These are phyloP conservation scores for Quercus aquifolioides DNA, from an alignment of 306 rosid genomes.

Conservation along the genomic window DNA sequence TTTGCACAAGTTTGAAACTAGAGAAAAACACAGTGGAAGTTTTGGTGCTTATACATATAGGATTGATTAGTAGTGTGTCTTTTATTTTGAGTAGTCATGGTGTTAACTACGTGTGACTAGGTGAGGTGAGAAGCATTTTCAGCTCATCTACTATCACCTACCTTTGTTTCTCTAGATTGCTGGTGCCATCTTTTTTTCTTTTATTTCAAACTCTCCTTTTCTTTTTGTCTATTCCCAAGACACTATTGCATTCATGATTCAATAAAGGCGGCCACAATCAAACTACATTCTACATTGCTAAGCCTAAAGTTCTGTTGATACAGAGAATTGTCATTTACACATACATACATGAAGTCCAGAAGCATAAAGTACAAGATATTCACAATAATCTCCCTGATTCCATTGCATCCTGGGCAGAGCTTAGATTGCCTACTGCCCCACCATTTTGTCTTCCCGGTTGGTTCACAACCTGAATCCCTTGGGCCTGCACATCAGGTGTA, in stretches of 20 bases:
- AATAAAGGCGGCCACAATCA: not conserved
- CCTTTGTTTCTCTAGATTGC: too few relatives aligned
- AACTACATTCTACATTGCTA: not conserved
- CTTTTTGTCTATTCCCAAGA: not conserved
- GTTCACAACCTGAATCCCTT: slow-evolving; percentile 21
- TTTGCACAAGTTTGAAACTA: too few relatives aligned
- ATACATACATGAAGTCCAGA: not conserved
- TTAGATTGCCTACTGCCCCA: slow-evolving; percentile 12
- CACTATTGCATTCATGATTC: not conserved
- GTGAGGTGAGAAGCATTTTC: too few relatives aligned
- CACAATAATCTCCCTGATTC: slow-evolving; percentile 38
- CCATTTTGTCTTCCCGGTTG: slow-evolving; percentile 28
- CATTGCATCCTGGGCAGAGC: slow-evolving; percentile 49
- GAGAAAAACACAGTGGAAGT: too few relatives aligned
- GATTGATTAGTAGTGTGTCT: too few relatives aligned
- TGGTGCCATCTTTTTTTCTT: too few relatives aligned
- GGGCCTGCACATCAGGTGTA: slow-evolving; percentile 19
- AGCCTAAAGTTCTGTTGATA: not conserved
- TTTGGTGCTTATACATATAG: too few relatives aligned
- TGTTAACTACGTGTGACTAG: too few relatives aligned
- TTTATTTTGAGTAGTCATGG: too few relatives aligned
- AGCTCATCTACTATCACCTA: too few relatives aligned
- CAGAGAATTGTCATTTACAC: not conserved
- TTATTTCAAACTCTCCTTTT: too few relatives aligned
- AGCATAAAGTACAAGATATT: not conserved